Percentiles rank a stretch among this genome's conserved stretches.
Conservation (phyloP, 2,329 filamentous ascomycete genomes). For the Parascedosporium putredinis region DNA sequence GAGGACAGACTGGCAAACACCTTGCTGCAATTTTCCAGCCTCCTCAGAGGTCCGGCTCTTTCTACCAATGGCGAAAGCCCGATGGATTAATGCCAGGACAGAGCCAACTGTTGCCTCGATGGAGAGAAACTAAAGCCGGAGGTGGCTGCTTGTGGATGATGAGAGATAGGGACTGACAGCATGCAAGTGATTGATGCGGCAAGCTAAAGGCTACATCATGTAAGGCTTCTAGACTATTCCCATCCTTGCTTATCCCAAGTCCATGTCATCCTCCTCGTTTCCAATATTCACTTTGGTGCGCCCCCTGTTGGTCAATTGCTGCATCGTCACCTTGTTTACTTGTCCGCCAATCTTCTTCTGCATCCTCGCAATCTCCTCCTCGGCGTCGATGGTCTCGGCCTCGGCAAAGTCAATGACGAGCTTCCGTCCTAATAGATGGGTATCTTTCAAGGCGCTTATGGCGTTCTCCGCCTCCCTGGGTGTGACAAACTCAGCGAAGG, state of each 20-base stretch:
- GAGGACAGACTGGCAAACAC: slow-evolving; percentile 1
- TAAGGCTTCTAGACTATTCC: background rate
- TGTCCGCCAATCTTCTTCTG: slow-evolving; percentile 90
- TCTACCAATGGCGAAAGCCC: background rate
- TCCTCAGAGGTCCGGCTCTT: background rate
- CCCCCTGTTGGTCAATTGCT: slow-evolving; percentile 73
- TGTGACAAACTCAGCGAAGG: slow-evolving; percentile 92
- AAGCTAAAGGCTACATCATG: too few relatives aligned
- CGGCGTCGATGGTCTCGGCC: slow-evolving; percentile 78
- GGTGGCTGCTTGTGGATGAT: background rate
- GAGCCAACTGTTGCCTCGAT: background rate
- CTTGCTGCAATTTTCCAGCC: background rate
- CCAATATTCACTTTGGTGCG: slow-evolving; percentile 84
- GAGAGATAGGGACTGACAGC: background rate
- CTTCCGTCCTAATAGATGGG: slow-evolving; percentile 81
- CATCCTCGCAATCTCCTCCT: slow-evolving; percentile 95
- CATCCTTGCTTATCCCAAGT: background rate
- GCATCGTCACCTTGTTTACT: slow-evolving; percentile 80
- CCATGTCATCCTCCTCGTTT: slow-evolving; percentile 47
- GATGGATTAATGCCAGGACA: background rate
- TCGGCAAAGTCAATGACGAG: slow-evolving; percentile 88
- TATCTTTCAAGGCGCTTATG: slow-evolving; percentile 81
- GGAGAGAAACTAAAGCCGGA: background rate
- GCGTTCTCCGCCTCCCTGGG: slow-evolving; percentile 83
- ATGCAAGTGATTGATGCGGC: background rate